These are phyloP conservation scores for Vanilla planifolia DNA, from an alignment of 106 monocot species.

Conservation along the genomic window DNA sequence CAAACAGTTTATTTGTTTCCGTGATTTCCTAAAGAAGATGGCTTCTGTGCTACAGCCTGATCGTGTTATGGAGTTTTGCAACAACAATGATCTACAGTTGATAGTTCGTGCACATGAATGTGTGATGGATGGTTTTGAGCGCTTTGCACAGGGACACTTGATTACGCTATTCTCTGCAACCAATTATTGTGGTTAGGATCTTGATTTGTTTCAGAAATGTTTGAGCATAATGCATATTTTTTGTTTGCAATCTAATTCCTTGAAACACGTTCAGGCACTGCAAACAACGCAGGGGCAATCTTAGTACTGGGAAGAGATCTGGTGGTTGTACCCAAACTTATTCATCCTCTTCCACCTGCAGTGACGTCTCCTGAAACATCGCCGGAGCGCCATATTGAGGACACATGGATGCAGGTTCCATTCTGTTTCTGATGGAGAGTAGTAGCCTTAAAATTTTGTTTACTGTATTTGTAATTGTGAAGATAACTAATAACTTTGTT, in stretches of 20 bases:
- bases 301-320: conserved; percentile 98
- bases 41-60: conserved; percentile 66
- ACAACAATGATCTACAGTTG: conserved; percentile 88
- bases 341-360: conserved; percentile 94
- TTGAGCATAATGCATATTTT: background rate
- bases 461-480: no score
- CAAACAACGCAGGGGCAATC: conserved; percentile 99
- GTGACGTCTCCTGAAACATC: conserved; percentile 80
- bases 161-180: conserved; percentile 99
- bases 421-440: background rate
- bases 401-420: conserved; percentile 99
- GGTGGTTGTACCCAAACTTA: conserved; percentile 97
- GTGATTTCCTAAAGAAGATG: conserved; percentile 1
- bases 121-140: conserved; percentile 99
- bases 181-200: conserved; percentile 81
- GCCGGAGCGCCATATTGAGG: conserved; percentile 84
- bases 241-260: background rate
- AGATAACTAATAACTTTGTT: background rate
- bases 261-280: conserved; percentile 53
- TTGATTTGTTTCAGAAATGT: background rate
- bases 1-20: no score
- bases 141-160: conserved; percentile 96
- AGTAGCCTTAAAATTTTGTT: background rate
- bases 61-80: conserved; percentile 99
- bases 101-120: conserved; percentile 98